phyloP scores from a whole-genome alignment of 2,329 filamentous ascomycete genomes.

The Pezizomycotina sp. region DNA sequence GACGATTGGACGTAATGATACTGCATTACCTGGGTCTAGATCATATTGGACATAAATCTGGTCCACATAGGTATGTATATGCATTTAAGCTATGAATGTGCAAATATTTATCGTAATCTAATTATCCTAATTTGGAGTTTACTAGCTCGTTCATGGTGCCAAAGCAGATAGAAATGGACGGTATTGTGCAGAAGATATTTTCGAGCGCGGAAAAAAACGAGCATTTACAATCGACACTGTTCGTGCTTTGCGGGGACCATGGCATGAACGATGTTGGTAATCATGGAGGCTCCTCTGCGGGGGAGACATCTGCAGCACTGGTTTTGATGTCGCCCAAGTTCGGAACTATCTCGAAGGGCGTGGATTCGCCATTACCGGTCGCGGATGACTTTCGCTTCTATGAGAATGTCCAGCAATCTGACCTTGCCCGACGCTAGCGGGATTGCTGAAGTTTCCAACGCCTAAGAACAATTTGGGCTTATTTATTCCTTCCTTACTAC shows the following conservation, averaged over 20 bases:
- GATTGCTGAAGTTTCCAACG: conserved; percentile 70
- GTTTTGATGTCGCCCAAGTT: conserved; percentile 82
- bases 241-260: conserved; percentile 83
- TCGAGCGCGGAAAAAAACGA: conserved; percentile 51
- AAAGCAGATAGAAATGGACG: conserved; percentile 90
- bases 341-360: conserved; percentile 36
- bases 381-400: conserved; percentile 72
- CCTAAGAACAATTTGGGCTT: conserved; percentile 81
- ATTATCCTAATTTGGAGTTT: not conserved
- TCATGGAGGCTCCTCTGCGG: conserved; percentile 81
- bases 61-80: conserved; percentile 51
- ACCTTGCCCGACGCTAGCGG: conserved; percentile 82
- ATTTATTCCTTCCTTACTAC: conserved; percentile 62
- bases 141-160: conserved; percentile 70
- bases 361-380: conserved; percentile 41
- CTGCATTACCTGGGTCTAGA: conserved; percentile 92
- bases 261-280: conserved; percentile 99
- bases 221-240: conserved; percentile 60
- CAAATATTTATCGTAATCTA: too few relatives aligned
- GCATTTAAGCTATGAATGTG: not conserved
- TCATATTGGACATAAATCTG: conserved; percentile 93
- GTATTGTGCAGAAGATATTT: conserved; percentile 60
- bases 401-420: conserved; percentile 72
- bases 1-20: conserved; percentile 81
- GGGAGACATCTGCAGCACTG: conserved; percentile 84